Base-by-base conservation (phyloP, 768 basidiomycete species). In the Xerocomellus dryophilus region DNA sequence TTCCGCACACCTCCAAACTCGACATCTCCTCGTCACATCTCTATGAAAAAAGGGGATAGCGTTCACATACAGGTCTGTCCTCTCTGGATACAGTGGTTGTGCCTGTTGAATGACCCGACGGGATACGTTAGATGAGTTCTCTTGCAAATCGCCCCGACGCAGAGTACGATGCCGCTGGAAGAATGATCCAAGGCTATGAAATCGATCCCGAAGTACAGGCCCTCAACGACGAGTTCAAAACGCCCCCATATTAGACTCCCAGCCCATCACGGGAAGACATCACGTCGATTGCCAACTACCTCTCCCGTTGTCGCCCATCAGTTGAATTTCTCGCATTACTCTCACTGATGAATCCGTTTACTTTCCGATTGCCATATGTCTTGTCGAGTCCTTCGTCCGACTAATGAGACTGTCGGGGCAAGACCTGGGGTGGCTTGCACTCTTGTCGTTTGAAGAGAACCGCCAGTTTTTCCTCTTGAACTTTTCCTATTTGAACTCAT, bases 181-280 rank as follows among this genome's bases (percentile, higher is more conserved):
- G 78, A 32, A 55, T 77, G n/a, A 62, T 75, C 32, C 76, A 74
- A 55, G 59, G 63, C 18, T 78, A 78, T 46, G 67, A 66, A 20
- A 80, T 76, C 55, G 86, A 88, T 64, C 74, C 79, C 9, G 86
- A 88, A 67, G 76, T 81, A 17, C 83, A 84, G 51, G 72, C 68
- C 47, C 81, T 81, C 61, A 78, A 70, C 62, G 73, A 78, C 50
- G 86, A 88, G 57, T 85, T 85, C 76, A 87, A 87, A 66, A 78
- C 74, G 18, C 82, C 82, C 4, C 73, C 74, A 11, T 77, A 77
- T 47, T 76, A 68, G 54, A 38, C 32, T 45, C 23, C 9, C 34
- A 9, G 29, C 10, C 6, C 54, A 43, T 29, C 21, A 10, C 21
- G 18, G 36, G 3, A 21, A 47, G 43, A 21, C 11, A 20, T 40